Evolutionary conservation across 1,139 yeast genomes (phyloP).

Genomic region (Scheffersomyces titani): DNA sequence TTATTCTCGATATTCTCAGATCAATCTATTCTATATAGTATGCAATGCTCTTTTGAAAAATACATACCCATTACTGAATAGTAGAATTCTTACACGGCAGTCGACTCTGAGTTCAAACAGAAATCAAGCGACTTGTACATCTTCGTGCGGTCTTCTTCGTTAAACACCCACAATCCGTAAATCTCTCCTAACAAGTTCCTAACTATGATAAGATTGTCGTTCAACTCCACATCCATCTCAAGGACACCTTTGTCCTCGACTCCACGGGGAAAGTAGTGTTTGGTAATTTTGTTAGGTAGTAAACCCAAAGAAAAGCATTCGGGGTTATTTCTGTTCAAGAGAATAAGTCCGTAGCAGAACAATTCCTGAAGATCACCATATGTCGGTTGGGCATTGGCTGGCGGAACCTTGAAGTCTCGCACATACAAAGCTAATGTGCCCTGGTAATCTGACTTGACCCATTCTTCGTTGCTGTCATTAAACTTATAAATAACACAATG

Average conservation of each 20-base stretch:
- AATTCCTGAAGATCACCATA: slow-evolving; percentile 47
- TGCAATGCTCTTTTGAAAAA: background rate
- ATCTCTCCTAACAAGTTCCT: slow-evolving; percentile 76
- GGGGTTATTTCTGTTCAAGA: slow-evolving; percentile 72
- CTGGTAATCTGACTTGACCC: slow-evolving; percentile 79
- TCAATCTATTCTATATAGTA: background rate
- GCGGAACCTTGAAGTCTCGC: slow-evolving; percentile 48
- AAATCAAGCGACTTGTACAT: slow-evolving; percentile 60
- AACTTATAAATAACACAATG: slow-evolving; percentile 80
- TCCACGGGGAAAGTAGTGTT: slow-evolving; percentile 42
- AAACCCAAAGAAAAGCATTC: slow-evolving; percentile 82
- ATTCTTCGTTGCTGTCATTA: slow-evolving; percentile 63
- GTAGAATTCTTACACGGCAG: slow-evolving; percentile 1
- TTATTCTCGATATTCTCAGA: background rate
- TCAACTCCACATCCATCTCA: slow-evolving; percentile 71
- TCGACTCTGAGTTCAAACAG: slow-evolving; percentile 46
- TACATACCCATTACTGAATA: background rate
- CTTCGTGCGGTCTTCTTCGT: slow-evolving; percentile 69
- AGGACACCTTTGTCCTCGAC: slow-evolving; percentile 45
- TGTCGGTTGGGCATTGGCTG: slow-evolving; percentile 22
- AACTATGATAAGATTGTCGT: slow-evolving; percentile 78
- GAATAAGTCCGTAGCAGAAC: slow-evolving; percentile 76
- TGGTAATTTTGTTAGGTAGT: slow-evolving; percentile 56
- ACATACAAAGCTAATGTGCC: slow-evolving; percentile 83
- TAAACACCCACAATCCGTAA: slow-evolving; percentile 88